phyloP scores from a whole-genome alignment of 176 grass and related monocot genomes.

The Pontederia crassipes region DNA sequence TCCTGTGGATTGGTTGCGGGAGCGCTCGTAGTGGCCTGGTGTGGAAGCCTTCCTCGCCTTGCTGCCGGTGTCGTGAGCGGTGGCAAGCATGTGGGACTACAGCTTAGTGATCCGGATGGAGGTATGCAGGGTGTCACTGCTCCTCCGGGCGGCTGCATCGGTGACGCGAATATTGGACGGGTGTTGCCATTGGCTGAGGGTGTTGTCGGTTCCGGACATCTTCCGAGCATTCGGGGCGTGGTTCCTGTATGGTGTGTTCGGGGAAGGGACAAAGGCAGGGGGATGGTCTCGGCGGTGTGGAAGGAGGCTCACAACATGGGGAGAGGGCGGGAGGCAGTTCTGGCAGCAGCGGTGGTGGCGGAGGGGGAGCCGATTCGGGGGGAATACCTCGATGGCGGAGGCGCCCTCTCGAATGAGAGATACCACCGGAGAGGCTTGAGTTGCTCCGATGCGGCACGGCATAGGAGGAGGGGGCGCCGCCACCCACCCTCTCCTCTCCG shows the following conservation, averaged over 20 bases:
- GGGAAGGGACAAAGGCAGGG: constrained; percentile 1
- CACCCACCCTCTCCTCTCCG: too few species aligned
- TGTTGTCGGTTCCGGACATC: constrained; percentile 10
- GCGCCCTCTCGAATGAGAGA: constrained; percentile 1
- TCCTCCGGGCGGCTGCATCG: neutral
- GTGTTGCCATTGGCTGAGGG: neutral
- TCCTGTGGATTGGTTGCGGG: neutral
- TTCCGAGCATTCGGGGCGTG: constrained; percentile 3
- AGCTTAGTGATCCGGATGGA: constrained; percentile 10
- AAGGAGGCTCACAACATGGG: constrained; percentile 10
- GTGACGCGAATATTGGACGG: neutral
- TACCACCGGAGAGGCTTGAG: too few species aligned
- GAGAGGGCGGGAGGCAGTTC: neutral
- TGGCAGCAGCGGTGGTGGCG: constrained; percentile 10
- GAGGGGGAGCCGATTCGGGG: neutral
- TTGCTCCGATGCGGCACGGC: too few species aligned
- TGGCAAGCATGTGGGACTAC: constrained; percentile 13
- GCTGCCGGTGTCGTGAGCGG: constrained; percentile 13
- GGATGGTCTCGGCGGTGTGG: neutral
- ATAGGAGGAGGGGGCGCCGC: too few species aligned
- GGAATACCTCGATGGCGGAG: constrained; percentile 5
- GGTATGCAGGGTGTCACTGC: neutral
- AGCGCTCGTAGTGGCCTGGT: neutral
- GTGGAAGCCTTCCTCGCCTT: too few species aligned
- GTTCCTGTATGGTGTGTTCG: neutral